Percentiles rank a stretch among this genome's conserved stretches.
Evolutionary conservation across 306 rosid species (phyloP).

Genomic region (Castanea sativa): DNA sequence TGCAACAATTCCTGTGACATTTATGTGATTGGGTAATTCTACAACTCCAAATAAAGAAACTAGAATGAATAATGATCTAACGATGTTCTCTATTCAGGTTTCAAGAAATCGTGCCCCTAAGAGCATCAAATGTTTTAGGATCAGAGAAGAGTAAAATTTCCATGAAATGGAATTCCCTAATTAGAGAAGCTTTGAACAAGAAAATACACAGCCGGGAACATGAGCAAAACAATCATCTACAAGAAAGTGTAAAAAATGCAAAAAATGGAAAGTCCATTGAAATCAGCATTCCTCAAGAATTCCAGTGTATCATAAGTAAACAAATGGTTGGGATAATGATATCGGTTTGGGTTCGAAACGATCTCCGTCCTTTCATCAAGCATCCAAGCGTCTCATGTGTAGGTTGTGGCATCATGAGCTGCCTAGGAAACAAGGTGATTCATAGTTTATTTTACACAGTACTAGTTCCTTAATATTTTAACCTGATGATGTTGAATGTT

Average conservation of each 20-base stretch:
- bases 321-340: conserved; percentile 94
- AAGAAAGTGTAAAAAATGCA: not conserved
- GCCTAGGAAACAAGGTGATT: conserved; percentile 87
- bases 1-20: conserved; percentile 56
- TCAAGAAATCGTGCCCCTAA: conserved; percentile 87
- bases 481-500: too few relatives aligned
- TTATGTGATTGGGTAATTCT: conserved; percentile 74
- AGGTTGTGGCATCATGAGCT: conserved; percentile 85
- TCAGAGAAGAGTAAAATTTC: conserved; percentile 54
- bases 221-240: not conserved
- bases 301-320: conserved; percentile 71
- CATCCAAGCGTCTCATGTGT: conserved; percentile 77
- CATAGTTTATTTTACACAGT: not conserved
- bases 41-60: not conserved
- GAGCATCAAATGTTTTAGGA: conserved; percentile 79
- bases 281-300: conserved; percentile 29
- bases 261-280: conserved; percentile 12
- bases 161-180: conserved; percentile 63
- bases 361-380: conserved; percentile 61
- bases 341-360: conserved; percentile 69
- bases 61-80: not conserved
- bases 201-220: not conserved
- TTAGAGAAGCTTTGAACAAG: conserved; percentile 66
- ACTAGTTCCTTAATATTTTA: not conserved
- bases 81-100: conserved; percentile 46